Evolutionary conservation across 2,329 filamentous ascomycete genomes (phyloP).

Genomic region (Epicoccum sorghinum): DNA sequence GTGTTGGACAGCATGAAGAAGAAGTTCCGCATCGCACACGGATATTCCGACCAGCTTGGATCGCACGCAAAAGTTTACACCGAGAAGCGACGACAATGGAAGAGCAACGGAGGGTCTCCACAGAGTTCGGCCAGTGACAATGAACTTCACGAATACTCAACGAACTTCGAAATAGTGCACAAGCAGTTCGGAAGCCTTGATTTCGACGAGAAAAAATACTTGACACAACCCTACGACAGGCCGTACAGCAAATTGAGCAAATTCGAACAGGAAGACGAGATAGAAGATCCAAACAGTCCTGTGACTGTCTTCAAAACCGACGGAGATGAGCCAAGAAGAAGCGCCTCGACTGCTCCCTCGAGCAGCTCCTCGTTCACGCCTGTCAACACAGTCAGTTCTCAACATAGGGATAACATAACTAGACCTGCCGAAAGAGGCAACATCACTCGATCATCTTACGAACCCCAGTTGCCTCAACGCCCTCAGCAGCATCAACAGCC

Average conservation of each 20-base stretch:
- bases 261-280: conserved; percentile 23
- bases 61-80: conserved; percentile 20
- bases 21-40: conserved; percentile 24
- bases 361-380: conserved; percentile 14
- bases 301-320: conserved; percentile 4
- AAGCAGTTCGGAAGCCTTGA: conserved; percentile 28
- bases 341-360: conserved; percentile 1
- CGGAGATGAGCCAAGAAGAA: conserved; percentile 5
- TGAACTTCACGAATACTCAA: conserved; percentile 25
- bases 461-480: not conserved
- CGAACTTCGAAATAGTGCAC: conserved; percentile 25
- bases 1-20: conserved; percentile 21
- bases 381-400: conserved; percentile 12
- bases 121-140: conserved; percentile 26
- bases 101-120: conserved; percentile 23
- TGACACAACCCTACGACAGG: conserved; percentile 14
- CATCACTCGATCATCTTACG: not conserved
- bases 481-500: conserved; percentile 7
- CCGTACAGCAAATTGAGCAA: conserved; percentile 21
- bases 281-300: conserved; percentile 7
- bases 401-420: not conserved
- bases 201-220: not conserved
- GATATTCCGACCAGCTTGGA: conserved; percentile 19
- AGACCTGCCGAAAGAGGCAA: not conserved
- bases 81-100: conserved; percentile 20